phyloP scores from a whole-genome alignment of 2,329 filamentous ascomycete species.

The Colletotrichum liaoningense region DNA sequence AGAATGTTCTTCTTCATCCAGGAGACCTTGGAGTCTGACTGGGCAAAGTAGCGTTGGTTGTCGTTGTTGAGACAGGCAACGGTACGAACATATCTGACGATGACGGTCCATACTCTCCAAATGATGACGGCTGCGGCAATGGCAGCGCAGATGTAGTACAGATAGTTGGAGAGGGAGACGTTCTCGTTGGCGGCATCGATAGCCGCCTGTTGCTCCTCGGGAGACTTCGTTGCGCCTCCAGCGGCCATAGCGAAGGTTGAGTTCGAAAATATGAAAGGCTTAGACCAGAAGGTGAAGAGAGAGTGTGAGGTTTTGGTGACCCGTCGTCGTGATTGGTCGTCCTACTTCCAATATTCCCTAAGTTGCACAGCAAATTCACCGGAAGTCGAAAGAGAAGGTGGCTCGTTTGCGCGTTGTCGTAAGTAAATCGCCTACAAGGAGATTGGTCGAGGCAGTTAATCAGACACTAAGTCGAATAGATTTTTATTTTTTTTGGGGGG shows the following conservation, averaged over 20 bases:
- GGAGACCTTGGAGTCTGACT: slow-evolving; percentile 63
- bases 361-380: slow-evolving; percentile 12
- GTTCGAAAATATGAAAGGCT: background rate
- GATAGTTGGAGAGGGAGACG: slow-evolving; percentile 68
- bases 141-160: slow-evolving; percentile 72
- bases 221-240: slow-evolving; percentile 32
- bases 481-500: background rate
- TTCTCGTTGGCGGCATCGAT: slow-evolving; percentile 53
- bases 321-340: background rate
- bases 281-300: background rate
- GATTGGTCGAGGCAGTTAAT: background rate
- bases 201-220: slow-evolving; percentile 41
- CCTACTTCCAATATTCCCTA: background rate
- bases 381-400: background rate
- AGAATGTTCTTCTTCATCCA: slow-evolving; percentile 75
- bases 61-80: slow-evolving; percentile 83
- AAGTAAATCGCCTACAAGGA: background rate
- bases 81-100: slow-evolving; percentile 76
- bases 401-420: background rate
- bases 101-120: slow-evolving; percentile 72
- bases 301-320: background rate
- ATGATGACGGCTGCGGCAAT: slow-evolving; percentile 72
- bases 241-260: slow-evolving; percentile 20
- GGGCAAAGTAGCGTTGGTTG: slow-evolving; percentile 81
- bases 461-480: background rate